These are phyloP conservation scores for Melanogaster broomeanus DNA, from an alignment of 768 basidiomycete genomes.

Conservation along the genomic window DNA sequence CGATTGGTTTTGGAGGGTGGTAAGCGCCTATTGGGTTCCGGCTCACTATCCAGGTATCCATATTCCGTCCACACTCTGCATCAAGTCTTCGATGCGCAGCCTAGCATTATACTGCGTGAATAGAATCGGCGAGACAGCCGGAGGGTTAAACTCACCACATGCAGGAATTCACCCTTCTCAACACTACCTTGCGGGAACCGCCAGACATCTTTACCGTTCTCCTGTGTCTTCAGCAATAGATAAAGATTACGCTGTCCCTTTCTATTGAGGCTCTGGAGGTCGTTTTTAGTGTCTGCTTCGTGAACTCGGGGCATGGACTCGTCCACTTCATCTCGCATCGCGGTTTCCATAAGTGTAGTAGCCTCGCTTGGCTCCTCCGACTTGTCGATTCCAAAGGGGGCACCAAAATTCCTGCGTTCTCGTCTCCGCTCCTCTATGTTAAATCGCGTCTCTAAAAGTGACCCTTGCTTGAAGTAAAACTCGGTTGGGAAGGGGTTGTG, in stretches of 20 bases:
- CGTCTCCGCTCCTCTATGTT: conserved; percentile 71
- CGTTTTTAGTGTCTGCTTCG: conserved; percentile 57
- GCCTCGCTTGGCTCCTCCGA: conserved; percentile 42
- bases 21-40: conserved; percentile 84
- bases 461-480: conserved; percentile 94
- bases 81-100: conserved; percentile 73
- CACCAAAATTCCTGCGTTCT: conserved; percentile 75
- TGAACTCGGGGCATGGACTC: conserved; percentile 61
- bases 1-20: conserved; percentile 45
- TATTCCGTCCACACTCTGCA: conserved; percentile 72
- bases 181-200: conserved; percentile 74
- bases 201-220: conserved; percentile 61
- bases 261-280: conserved; percentile 78
- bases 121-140: background rate
- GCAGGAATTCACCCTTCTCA: conserved; percentile 66
- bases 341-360: conserved; percentile 58
- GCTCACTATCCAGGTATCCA: conserved; percentile 96
- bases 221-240: conserved; percentile 64
- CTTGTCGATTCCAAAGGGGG: conserved; percentile 50
- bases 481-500: conserved; percentile 87
- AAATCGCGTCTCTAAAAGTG: conserved; percentile 81
- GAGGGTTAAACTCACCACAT: conserved; percentile 55
- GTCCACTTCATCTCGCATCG: conserved; percentile 61
- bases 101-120: conserved; percentile 35
- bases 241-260: conserved; percentile 86